Conservation (phyloP, 176 grass and related monocot species). For the Phragmites australis region DNA sequence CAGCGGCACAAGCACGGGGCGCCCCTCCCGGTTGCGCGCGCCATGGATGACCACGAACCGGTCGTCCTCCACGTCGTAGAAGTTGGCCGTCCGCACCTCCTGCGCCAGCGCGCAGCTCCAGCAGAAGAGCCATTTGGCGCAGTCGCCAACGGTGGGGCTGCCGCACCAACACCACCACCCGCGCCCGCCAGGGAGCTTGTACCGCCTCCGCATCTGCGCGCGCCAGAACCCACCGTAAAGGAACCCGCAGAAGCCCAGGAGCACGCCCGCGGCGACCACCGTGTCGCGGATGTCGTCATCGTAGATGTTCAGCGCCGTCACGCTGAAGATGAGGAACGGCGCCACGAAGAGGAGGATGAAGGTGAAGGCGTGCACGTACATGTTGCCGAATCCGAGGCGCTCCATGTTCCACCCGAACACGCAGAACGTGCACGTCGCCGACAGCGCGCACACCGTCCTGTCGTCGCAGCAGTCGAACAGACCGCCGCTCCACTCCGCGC, state of each 20-base stretch:
- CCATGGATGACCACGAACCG: constrained; percentile 37
- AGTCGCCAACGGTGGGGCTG: constrained; percentile 55
- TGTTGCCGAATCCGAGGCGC: constrained; percentile 96
- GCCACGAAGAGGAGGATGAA: constrained; percentile 65
- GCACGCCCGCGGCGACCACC: constrained; percentile 55
- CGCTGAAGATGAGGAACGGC: constrained; percentile 78
- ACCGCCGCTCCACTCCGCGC: constrained; percentile 87
- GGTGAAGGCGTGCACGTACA: constrained; percentile 93
- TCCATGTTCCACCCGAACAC: constrained; percentile 98
- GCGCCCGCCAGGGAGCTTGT: constrained; percentile 57
- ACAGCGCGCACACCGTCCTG: constrained; percentile 60
- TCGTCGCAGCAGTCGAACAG: constrained; percentile 89
- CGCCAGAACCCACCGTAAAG: constrained; percentile 92
- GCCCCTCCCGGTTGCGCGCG: constrained; percentile 48
- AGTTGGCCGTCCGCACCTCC: constrained; percentile 90
- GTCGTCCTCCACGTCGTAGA: constrained; percentile 84
- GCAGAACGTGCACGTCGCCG: constrained; percentile 74
- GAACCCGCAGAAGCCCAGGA: constrained; percentile 67
- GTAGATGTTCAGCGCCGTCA: constrained; percentile 71
- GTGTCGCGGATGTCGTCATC: constrained; percentile 46
- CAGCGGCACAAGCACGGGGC: constrained; percentile 62
- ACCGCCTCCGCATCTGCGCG: constrained; percentile 83
- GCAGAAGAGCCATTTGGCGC: constrained; percentile 81
- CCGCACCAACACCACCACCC: constrained; percentile 27
- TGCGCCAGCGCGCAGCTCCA: constrained; percentile 86